Evolutionary conservation across 169 alveolate genomes (phyloP).

Genomic region (Plasmodium reichenowi): DNA sequence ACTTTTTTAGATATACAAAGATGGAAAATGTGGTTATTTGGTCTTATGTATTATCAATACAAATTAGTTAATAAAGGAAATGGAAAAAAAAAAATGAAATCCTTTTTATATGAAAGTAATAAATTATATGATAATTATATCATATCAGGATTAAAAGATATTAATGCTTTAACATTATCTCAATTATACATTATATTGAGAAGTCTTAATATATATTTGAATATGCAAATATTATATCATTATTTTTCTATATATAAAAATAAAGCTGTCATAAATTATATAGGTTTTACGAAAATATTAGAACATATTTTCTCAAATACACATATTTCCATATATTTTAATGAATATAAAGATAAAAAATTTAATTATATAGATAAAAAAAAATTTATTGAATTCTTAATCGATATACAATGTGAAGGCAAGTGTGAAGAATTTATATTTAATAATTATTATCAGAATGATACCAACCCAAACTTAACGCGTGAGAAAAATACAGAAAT

Average conservation of each 20-base stretch:
- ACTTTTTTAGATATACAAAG: constrained; percentile 76
- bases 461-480: too few relatives aligned
- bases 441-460: background rate
- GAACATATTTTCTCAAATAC: constrained; percentile 76
- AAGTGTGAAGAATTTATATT: constrained; percentile 60
- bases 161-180: constrained; percentile 67
- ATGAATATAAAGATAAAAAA: constrained; percentile 45
- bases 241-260: constrained; percentile 75
- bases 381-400: constrained; percentile 55
- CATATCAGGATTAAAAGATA: constrained; percentile 73
- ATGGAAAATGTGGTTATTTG: constrained; percentile 78
- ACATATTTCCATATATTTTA: constrained; percentile 53
- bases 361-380: constrained; percentile 55
- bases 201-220: constrained; percentile 72
- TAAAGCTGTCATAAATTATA: constrained; percentile 67
- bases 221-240: constrained; percentile 74
- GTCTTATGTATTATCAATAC: constrained; percentile 74
- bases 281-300: constrained; percentile 74
- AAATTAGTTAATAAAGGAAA: constrained; percentile 67
- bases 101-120: constrained; percentile 63
- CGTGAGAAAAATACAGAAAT: too few relatives aligned
- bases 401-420: constrained; percentile 75
- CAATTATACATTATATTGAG: constrained; percentile 71
- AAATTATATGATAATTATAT: constrained; percentile 72
- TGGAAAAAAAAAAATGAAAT: constrained; percentile 35